Evolutionary conservation across 805 yeast species (phyloP), one percentile per base, ranked within the genome.

Genomic region (Lipomyces chichibuensis): DNA sequence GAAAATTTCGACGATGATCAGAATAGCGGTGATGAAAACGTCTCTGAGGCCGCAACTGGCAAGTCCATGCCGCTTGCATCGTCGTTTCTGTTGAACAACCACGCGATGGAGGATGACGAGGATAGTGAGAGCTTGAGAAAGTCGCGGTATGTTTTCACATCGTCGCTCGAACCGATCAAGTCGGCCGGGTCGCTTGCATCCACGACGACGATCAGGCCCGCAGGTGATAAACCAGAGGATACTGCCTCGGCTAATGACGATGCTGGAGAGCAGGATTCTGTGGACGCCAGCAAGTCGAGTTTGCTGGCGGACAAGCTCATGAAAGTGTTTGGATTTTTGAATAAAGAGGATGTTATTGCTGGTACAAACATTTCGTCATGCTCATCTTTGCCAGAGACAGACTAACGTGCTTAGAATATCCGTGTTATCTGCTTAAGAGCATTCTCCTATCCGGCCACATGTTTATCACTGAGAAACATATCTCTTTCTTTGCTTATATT

Each of bases 401-500:
- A 5, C 39, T 37, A 37, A 37, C 39, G 2, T 29, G 59, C 43
- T n/a, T 62, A 60, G 90, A 87, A 69, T 89, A 83, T 73, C 83
- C 88, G 2, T 87, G 92, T 37, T 93, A 97, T 97, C 80, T 93
- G 49, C 80, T 92, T 65, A 85, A 87, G 67, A 96, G 91, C 73
- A 95, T 93, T 0, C 79, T 94, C 33, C 79, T 92, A 32, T 97
- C 92, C 77, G 98, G 98, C 2, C 93, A 90, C 73, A 76, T 92
- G 20, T 89, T 89, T 72, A 77, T 94, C 32, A 92, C 98, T 0
- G 77, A 81, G 55, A 79, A 83, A 17, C 85, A 85, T 68, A 75
- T 93, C 5, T 78, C 91, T 56, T 94, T 91, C 75, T 89, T 89
- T 78, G 95, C 97, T 0, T 87, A 86, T 71, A 77, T 94, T 9